These are phyloP conservation scores for Cyamopsis tetragonoloba DNA, from an alignment of 306 rosid species.

Conservation along the genomic window DNA sequence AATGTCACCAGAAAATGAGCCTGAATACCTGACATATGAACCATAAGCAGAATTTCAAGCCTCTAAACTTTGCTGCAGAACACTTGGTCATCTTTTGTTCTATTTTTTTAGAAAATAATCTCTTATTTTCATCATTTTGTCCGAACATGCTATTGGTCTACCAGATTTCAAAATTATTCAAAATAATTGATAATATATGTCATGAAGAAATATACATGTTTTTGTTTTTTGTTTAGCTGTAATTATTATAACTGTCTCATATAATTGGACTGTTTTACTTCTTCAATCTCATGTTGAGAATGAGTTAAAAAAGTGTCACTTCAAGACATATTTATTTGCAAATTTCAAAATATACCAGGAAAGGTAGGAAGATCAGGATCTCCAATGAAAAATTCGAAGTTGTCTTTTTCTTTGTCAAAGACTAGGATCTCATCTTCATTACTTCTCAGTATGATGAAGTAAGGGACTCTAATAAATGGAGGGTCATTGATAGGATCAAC, in stretches of 20 bases:
- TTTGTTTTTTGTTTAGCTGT: not conserved
- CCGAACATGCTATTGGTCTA: not conserved
- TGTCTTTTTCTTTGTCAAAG: slow-evolving; percentile 59
- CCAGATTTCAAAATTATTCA: not conserved
- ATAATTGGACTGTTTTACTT: not conserved
- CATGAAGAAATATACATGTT: not conserved
- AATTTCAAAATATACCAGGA: slow-evolving; percentile 46
- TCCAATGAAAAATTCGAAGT: slow-evolving; percentile 64
- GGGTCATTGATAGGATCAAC: slow-evolving; percentile 83
- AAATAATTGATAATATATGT: not conserved
- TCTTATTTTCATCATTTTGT: no score
- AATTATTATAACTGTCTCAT: not conserved
- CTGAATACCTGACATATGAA: slow-evolving; percentile 44
- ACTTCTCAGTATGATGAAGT: slow-evolving; percentile 55
- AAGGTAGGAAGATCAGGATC: slow-evolving; percentile 73
- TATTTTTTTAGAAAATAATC: no score
- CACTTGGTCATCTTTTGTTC: no score
- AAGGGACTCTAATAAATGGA: slow-evolving; percentile 63
- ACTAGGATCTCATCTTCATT: slow-evolving; percentile 51
- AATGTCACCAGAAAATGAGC: slow-evolving; percentile 46
- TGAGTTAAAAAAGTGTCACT: not conserved
- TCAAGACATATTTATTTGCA: not conserved
- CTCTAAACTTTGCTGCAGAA: not conserved
- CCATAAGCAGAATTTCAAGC: slow-evolving; percentile 23
- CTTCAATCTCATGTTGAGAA: not conserved